Base-by-base conservation (phyloP, 768 basidiomycete genomes). In the Termitomyces sp. region DNA sequence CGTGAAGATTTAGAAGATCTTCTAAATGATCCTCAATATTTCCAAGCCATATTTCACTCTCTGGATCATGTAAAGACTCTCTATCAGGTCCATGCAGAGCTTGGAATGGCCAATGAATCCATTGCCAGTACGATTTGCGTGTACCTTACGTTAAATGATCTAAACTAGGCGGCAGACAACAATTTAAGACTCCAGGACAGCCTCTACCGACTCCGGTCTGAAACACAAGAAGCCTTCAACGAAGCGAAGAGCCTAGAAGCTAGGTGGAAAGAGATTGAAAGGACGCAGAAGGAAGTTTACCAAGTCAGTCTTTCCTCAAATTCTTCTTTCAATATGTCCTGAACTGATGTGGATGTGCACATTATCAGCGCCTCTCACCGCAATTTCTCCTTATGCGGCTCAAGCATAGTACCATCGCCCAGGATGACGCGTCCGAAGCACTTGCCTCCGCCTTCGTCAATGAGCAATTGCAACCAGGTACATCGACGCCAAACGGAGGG, bases 1-100 rank as follows among this genome's bases (percentile, higher is more conserved):
- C 83, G 90, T 49, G 87, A 91, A 60, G 93, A 94, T 63, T 77
- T 98, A n/a, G 90, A 97, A 68, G 93, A 95, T 64, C 73, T 97
- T 5, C 72, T 97, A 21, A 76, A 79, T 14, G 91, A 97, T 66
- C 87, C 85, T 0, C 71, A 74, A 15, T 94, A 94, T 67, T 94
- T 95, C 60, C 88, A 95, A 67, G 89, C 94, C 8, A 75, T 89
- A 58, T 87, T 98, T 59, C 88, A 94, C 69, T 83, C 90, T 1
- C 71, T 96, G 10, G 74, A 83, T 2, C 75, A 77, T 26, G 91
- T 96, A 40, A 87, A 87, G 64, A 76, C 78, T 15, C 74, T 93
- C 55, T 87, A 93, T 60, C 79, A 83, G 57, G 81, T 84, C 0
- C 90, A 94, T 62, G 76, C 87, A 11, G 87, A 88, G 59, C 78